A percentile compares a stretch with the other conserved stretches of the same genome.
Conservation (phyloP, 192 early-diverging fungal species). For the Coemansia pectinata region DNA sequence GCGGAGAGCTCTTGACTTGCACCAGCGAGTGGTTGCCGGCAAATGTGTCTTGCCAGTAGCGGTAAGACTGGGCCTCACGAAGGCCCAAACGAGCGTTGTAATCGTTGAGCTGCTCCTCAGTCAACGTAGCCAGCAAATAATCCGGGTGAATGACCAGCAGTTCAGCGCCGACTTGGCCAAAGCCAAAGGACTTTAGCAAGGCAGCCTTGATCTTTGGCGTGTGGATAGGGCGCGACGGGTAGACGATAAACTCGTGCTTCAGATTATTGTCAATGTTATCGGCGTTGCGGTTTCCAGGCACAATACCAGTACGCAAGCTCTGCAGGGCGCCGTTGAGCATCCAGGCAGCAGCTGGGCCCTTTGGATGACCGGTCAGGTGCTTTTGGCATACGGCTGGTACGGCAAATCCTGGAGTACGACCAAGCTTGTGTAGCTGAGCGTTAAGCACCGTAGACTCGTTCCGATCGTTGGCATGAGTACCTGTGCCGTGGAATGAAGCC, state of each 20-base stretch:
- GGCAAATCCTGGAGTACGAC: conserved; percentile 79
- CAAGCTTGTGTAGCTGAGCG: conserved; percentile 82
- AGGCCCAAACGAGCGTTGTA: conserved; percentile 1
- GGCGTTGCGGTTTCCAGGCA: conserved; percentile 91
- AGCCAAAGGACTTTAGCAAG: conserved; percentile 72
- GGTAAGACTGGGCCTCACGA: conserved; percentile 18
- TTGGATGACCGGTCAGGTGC: conserved; percentile 91
- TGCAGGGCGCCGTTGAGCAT: conserved; percentile 95
- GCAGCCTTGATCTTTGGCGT: conserved; percentile 64
- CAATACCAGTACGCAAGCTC: conserved; percentile 76
- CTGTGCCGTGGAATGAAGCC: conserved; percentile 95
- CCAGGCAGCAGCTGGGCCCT: conserved; percentile 96
- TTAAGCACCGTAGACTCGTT: conserved; percentile 89
- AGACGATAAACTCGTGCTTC: conserved; percentile 79
- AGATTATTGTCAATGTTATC: conserved; percentile 56
- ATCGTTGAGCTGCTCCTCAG: conserved; percentile 6
- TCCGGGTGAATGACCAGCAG: conserved; percentile 71
- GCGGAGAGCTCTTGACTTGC: conserved; percentile 23
- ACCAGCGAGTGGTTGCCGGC: conserved; percentile 25
- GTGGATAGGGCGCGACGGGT: conserved; percentile 67
- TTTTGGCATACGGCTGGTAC: conserved; percentile 88
- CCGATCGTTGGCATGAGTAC: conserved; percentile 92
- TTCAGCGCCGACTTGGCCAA: conserved; percentile 75
- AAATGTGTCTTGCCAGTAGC: conserved; percentile 44
- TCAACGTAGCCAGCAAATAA: conserved; percentile 58